Conservation (phyloP, 129 eudicot genomes). For the Centrapalus pauciflorus region DNA sequence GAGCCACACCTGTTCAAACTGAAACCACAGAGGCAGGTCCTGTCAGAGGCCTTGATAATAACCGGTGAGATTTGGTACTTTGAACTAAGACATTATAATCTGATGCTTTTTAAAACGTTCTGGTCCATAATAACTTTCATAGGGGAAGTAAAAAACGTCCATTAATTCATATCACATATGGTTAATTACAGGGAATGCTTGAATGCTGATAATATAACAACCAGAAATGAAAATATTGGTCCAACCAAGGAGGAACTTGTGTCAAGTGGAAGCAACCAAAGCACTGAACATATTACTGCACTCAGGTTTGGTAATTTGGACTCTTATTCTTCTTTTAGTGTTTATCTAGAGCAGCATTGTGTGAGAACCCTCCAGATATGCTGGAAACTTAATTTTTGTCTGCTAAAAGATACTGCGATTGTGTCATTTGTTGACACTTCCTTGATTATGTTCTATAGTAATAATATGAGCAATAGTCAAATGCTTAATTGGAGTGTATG, state of each 20-base stretch:
- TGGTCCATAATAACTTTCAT: background rate
- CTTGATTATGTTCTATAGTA: background rate
- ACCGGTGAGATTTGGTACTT: constrained; percentile 35
- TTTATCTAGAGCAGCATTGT: background rate
- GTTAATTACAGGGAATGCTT: constrained; percentile 34
- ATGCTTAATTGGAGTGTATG: constrained; percentile 8
- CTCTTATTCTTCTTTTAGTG: background rate
- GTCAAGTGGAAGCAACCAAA: constrained; percentile 31
- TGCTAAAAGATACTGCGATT: background rate
- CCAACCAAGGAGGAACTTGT: constrained; percentile 22
- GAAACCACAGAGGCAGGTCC: constrained; percentile 28
- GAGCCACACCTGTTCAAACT: constrained; percentile 27
- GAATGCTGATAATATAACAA: constrained; percentile 13
- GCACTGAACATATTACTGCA: constrained; percentile 18
- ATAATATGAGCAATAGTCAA: constrained; percentile 1
- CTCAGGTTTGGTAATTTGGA: constrained; percentile 30
- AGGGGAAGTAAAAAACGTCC: background rate
- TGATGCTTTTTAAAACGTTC: background rate
- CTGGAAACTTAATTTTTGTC: background rate
- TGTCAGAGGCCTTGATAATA: constrained; percentile 21
- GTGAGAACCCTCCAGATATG: constrained; percentile 6
- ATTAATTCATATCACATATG: background rate
- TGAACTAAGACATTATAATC: constrained; percentile 1
- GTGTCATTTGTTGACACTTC: background rate
- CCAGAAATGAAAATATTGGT: constrained; percentile 30